These are phyloP conservation scores for Cymbomonas tetramitiformis DNA, from an alignment of 139 green algal species.

Conservation along the genomic window DNA sequence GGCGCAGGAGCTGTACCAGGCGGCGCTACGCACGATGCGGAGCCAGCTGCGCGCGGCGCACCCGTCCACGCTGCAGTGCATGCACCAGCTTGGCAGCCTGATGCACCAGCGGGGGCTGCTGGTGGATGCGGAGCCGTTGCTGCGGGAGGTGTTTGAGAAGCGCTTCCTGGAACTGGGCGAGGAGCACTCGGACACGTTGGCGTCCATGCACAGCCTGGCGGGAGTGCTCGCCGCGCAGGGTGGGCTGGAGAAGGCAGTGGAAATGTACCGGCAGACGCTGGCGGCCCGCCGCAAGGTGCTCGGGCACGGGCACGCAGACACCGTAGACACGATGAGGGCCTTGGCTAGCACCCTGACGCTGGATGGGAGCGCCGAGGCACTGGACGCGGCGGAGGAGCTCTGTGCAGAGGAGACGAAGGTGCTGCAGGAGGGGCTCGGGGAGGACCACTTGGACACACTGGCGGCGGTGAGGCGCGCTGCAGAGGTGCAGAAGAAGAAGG, in stretches of 20 bases:
- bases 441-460: background rate
- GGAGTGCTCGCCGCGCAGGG: too few relatives aligned
- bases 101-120: background rate
- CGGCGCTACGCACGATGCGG: background rate
- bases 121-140: background rate
- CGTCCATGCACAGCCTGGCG: background rate
- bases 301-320: background rate
- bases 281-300: background rate
- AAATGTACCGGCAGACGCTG: conserved; percentile 2
- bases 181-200: background rate
- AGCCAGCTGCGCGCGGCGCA: background rate
- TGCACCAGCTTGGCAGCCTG: background rate
- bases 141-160: background rate
- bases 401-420: background rate
- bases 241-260: too few relatives aligned
- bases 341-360: background rate
- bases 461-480: conserved; percentile 7
- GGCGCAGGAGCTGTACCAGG: background rate
- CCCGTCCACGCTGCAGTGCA: background rate
- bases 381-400: background rate
- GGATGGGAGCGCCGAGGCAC: background rate
- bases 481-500: conserved; percentile 1
- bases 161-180: background rate
- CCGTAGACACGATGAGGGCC: background rate
- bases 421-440: background rate